A percentile compares a stretch with the other conserved stretches of the same genome.
Evolutionary conservation across 768 basidiomycete species (phyloP).

Genomic region (Pseudohyphozyma bogoriensis): DNA sequence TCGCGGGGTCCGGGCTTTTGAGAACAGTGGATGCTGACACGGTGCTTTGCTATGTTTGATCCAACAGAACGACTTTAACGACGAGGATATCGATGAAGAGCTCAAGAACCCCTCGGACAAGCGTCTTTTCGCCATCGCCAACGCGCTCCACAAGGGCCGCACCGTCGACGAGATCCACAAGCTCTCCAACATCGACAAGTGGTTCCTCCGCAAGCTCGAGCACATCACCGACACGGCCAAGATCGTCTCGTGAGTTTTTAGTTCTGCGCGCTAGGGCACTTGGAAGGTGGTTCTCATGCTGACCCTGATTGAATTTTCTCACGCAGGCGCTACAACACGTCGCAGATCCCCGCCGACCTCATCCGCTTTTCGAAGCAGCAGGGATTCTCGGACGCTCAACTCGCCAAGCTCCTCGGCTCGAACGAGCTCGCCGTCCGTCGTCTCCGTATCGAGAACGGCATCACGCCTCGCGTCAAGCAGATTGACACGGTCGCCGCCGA

Average conservation of each 20-base stretch:
- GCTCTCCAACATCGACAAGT: conserved; percentile 97
- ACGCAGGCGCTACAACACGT: conserved; percentile 16
- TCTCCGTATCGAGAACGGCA: conserved; percentile 69
- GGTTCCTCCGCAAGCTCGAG: conserved; percentile 87
- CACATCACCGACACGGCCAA: conserved; percentile 75
- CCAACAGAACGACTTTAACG: conserved; percentile 41
- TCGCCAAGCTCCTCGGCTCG: conserved; percentile 71
- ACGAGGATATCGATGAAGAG: conserved; percentile 88
- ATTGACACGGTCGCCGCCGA: conserved; percentile 99
- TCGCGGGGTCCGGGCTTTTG: not conserved
- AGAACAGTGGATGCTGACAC: conserved; percentile 53
- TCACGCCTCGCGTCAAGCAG: conserved; percentile 90
- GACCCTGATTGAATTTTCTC: not conserved
- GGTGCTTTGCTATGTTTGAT: too few species aligned
- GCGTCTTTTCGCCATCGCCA: conserved; percentile 90
- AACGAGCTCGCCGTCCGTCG: conserved; percentile 88
- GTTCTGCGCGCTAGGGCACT: not conserved
- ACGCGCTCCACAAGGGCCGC: conserved; percentile 85
- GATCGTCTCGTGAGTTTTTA: conserved; percentile 53
- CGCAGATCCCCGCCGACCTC: conserved; percentile 42
- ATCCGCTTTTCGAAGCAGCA: conserved; percentile 81
- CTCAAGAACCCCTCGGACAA: conserved; percentile 90
- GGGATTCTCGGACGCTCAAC: conserved; percentile 89
- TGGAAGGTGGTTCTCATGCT: too few species aligned
- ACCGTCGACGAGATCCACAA: conserved; percentile 93